A percentile compares a stretch with the other conserved stretches of the same genome.
Evolutionary conservation across 2,329 filamentous ascomycete species (phyloP).

Genomic region (Aspergillus ustus): DNA sequence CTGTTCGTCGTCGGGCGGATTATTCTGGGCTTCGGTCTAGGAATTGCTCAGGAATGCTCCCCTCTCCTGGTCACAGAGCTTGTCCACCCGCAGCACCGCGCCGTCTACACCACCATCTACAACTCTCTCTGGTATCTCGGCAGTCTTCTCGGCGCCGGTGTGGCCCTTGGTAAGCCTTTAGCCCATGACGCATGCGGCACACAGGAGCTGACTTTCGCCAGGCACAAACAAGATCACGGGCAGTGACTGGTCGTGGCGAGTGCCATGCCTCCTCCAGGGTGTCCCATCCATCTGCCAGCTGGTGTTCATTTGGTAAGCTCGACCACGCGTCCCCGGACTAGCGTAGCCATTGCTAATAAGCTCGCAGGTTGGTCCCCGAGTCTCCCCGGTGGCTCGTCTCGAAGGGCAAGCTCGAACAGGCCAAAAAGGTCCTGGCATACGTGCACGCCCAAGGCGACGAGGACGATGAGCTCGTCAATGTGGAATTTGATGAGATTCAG

Average conservation of each 20-base stretch:
- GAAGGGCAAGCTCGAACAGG: constrained; percentile 35
- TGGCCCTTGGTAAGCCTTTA: constrained; percentile 4
- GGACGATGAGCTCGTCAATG: constrained; percentile 36
- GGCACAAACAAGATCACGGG: constrained; percentile 41
- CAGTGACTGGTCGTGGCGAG: constrained; percentile 51
- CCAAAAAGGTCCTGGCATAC: constrained; percentile 36
- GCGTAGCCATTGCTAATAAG: background rate
- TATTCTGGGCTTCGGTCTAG: constrained; percentile 35
- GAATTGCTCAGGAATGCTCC: constrained; percentile 32
- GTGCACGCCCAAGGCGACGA: constrained; percentile 48
- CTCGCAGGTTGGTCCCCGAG: constrained; percentile 58
- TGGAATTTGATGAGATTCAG: constrained; percentile 44
- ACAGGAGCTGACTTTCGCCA: constrained; percentile 8
- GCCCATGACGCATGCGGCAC: background rate
- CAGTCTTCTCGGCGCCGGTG: background rate
- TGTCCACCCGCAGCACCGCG: constrained; percentile 36
- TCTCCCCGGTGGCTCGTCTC: constrained; percentile 59
- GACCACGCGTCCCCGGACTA: too few relatives aligned
- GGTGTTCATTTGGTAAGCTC: constrained; percentile 56
- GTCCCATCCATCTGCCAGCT: constrained; percentile 62
- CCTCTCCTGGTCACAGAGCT: constrained; percentile 36
- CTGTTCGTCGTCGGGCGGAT: constrained; percentile 37
- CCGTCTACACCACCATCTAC: constrained; percentile 32
- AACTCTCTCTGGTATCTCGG: constrained; percentile 23
- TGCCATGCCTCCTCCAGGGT: constrained; percentile 62